These are phyloP conservation scores for Stachybotrys chartarum DNA, from an alignment of 2,329 filamentous ascomycete species.

Conservation along the genomic window DNA sequence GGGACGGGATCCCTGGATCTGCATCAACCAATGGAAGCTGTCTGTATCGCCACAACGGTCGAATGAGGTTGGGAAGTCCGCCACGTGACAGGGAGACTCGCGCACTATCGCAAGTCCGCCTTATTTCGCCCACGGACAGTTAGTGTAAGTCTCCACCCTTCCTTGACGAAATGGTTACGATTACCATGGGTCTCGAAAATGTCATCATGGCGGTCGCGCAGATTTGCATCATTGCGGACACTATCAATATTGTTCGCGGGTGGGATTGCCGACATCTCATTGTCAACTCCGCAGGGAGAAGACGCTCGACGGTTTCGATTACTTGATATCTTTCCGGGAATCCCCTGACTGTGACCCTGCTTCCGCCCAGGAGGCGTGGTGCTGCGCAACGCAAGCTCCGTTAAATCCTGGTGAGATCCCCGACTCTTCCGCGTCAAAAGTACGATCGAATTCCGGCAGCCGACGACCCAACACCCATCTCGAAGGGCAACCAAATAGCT, in stretches of 20 bases:
- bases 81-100: not conserved
- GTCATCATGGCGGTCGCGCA: not conserved
- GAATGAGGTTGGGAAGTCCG: not conserved
- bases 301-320: not conserved
- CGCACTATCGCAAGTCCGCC: not conserved
- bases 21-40: not conserved
- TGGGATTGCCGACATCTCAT: not conserved
- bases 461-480: not conserved
- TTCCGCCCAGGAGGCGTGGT: no score
- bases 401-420: not conserved
- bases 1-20: no score
- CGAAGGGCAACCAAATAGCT: not conserved
- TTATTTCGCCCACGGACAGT: not conserved
- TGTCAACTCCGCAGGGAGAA: not conserved
- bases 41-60: not conserved
- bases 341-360: no score
- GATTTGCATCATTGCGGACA: not conserved
- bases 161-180: not conserved
- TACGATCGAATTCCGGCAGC: not conserved
- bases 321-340: no score
- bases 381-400: not conserved
- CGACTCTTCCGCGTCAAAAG: not conserved
- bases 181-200: not conserved
- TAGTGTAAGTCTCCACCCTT: not conserved
- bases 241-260: not conserved